phyloP scores from a whole-genome alignment of 225 moss, liverwort and hornwort genomes.

The Sphagnum contortum region DNA sequence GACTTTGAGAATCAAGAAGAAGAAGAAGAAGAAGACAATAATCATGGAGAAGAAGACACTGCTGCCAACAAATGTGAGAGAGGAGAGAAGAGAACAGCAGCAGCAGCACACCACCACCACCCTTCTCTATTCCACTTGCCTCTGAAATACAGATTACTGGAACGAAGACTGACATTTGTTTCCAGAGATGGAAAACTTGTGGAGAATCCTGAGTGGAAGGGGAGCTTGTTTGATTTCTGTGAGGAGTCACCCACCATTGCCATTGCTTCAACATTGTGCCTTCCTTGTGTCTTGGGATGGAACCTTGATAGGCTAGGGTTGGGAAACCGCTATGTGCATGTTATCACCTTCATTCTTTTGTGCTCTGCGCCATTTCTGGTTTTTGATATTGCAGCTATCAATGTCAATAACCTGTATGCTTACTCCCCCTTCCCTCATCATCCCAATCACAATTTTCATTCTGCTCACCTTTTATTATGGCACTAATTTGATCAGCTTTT shows the following conservation, averaged over 20 bases:
- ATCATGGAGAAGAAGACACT: conserved; percentile 12
- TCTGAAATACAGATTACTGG: conserved; percentile 56
- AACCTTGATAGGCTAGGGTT: conserved; percentile 89
- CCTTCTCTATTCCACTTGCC: conserved; percentile 41
- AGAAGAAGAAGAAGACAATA: conserved; percentile 12
- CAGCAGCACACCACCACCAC: not conserved
- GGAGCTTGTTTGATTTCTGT: conserved; percentile 43
- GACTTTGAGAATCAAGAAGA: conserved; percentile 52
- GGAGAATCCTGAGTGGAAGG: conserved; percentile 70
- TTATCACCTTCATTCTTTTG: conserved; percentile 70
- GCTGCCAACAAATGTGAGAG: too few relatives aligned
- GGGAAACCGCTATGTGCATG: conserved; percentile 86
- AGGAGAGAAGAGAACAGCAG: too few relatives aligned
- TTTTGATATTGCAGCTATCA: conserved; percentile 86
- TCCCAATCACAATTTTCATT: too few relatives aligned
- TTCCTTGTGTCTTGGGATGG: conserved; percentile 78
- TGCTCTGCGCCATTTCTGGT: conserved; percentile 83
- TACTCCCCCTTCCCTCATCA: too few relatives aligned
- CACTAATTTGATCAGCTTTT: too few relatives aligned
- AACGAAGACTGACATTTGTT: conserved; percentile 73
- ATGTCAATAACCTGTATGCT: conserved; percentile 44
- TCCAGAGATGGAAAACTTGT: conserved; percentile 58
- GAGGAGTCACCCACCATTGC: conserved; percentile 34
- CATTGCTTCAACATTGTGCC: conserved; percentile 41
- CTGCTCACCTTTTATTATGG: too few relatives aligned